These are phyloP conservation scores for Hansenula lynferdii DNA, from an alignment of 1,139 yeast genomes.

Conservation along the genomic window DNA sequence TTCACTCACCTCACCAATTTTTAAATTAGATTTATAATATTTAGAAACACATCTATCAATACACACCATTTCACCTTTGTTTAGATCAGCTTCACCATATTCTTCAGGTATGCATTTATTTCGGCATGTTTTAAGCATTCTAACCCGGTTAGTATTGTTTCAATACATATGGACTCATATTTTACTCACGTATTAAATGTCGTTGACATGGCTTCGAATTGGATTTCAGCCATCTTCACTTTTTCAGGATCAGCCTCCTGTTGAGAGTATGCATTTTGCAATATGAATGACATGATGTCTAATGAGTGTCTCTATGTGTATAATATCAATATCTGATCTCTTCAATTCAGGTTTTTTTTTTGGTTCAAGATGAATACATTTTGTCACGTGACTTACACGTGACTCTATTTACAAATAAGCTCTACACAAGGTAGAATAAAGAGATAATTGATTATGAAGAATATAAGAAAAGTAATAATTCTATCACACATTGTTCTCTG, in stretches of 20 bases:
- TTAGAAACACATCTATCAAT: conserved; percentile 97
- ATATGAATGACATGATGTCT: conserved; percentile 63
- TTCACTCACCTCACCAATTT: conserved; percentile 68
- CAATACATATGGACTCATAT: background rate
- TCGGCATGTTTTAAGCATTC: conserved; percentile 52
- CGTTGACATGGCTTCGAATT: conserved; percentile 65
- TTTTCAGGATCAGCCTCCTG: conserved; percentile 62
- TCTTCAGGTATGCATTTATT: conserved; percentile 65
- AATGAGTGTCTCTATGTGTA: too few species aligned
- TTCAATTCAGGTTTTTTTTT: too few species aligned
- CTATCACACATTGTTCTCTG: too few species aligned
- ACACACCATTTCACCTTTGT: conserved; percentile 84
- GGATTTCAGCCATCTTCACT: conserved; percentile 67
- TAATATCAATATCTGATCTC: too few species aligned
- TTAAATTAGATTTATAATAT: conserved; percentile 92
- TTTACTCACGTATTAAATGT: conserved; percentile 52
- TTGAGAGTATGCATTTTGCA: conserved; percentile 28
- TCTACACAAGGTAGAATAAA: too few species aligned
- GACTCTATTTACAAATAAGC: too few species aligned
- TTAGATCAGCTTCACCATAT: conserved; percentile 73
- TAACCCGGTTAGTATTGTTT: conserved; percentile 12
- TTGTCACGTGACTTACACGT: too few species aligned
- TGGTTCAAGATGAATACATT: too few species aligned
- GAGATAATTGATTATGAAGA: too few species aligned
- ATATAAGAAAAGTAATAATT: too few species aligned